A percentile compares a stretch with the other conserved stretches of the same genome.
Evolutionary conservation across 768 basidiomycete species (phyloP).

Genomic region (Russula brevipes): DNA sequence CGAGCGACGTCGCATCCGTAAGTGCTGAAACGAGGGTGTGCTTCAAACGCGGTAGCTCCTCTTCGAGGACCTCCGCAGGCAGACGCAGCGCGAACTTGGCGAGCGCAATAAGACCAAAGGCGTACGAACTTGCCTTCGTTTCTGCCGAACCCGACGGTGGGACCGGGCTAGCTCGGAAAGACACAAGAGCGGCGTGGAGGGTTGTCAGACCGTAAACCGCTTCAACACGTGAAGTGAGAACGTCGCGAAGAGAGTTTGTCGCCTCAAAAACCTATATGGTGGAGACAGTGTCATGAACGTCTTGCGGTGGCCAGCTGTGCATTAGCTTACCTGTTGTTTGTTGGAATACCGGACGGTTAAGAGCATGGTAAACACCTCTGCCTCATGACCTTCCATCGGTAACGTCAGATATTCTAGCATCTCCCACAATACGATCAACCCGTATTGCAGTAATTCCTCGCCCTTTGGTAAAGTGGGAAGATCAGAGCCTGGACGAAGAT

Average conservation of each 20-base stretch:
- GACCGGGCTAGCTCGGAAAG: conserved; percentile 53
- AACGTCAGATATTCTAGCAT: conserved; percentile 68
- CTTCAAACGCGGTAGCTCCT: conserved; percentile 75
- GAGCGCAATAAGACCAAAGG: conserved; percentile 78
- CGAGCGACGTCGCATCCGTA: conserved; percentile 65
- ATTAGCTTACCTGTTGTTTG: conserved; percentile 54
- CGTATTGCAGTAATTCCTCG: conserved; percentile 69
- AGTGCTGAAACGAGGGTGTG: conserved; percentile 67
- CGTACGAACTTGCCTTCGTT: conserved; percentile 61
- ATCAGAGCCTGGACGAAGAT: conserved; percentile 17
- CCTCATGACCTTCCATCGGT: conserved; percentile 75
- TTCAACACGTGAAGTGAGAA: conserved; percentile 63
- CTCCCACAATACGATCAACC: conserved; percentile 78
- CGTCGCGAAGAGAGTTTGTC: conserved; percentile 75
- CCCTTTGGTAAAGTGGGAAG: conserved; percentile 37
- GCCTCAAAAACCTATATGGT: conserved; percentile 81
- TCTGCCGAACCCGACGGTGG: conserved; percentile 43
- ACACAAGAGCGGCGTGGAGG: conserved; percentile 64
- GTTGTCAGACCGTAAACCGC: conserved; percentile 84
- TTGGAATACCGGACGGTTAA: conserved; percentile 70
- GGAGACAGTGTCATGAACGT: conserved; percentile 4
- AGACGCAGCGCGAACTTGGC: conserved; percentile 79
- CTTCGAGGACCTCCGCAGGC: conserved; percentile 80
- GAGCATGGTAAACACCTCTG: conserved; percentile 65
- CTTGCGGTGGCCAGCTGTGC: neutral